These are phyloP conservation scores for Phytophthora ohioensis DNA, from an alignment of 352 stramenopile genomes.

Conservation along the genomic window DNA sequence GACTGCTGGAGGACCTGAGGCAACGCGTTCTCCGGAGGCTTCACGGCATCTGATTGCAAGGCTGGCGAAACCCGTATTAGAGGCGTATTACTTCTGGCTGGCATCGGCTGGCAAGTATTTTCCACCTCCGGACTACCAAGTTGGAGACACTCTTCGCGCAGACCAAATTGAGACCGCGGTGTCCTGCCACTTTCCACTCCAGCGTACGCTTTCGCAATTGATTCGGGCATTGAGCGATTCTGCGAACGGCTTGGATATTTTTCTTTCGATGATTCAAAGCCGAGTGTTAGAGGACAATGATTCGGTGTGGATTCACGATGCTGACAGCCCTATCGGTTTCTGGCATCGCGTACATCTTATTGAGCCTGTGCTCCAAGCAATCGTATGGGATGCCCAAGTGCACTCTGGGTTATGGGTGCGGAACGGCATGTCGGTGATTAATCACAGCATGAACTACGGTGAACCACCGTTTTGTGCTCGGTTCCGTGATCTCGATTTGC, in stretches of 20 bases:
- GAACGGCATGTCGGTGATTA: constrained; percentile 86
- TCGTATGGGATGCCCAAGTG: constrained; percentile 90
- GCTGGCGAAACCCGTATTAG: constrained; percentile 72
- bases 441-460: constrained; percentile 92
- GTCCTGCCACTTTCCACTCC: constrained; percentile 84
- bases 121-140: constrained; percentile 61
- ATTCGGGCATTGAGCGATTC: constrained; percentile 77
- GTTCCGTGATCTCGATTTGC: constrained; percentile 85
- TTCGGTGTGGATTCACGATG: constrained; percentile 69
- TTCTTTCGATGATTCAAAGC: constrained; percentile 61
- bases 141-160: constrained; percentile 59
- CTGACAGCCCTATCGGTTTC: constrained; percentile 70
- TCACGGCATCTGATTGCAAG: constrained; percentile 54
- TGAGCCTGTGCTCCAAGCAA: constrained; percentile 78
- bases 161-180: constrained; percentile 73
- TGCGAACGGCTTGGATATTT: constrained; percentile 57
- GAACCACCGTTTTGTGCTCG: constrained; percentile 87
- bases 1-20: constrained; percentile 33
- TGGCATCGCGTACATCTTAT: constrained; percentile 87
- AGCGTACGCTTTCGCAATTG: constrained; percentile 79
- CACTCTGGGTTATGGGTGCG: constrained; percentile 87
- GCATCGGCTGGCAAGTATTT: constrained; percentile 82
- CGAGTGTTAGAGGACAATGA: constrained; percentile 31
- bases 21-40: constrained; percentile 30
- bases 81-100: constrained; percentile 87